phyloP scores from a whole-genome alignment of 345 rosid genomes.

The Lumnitzera littorea region DNA sequence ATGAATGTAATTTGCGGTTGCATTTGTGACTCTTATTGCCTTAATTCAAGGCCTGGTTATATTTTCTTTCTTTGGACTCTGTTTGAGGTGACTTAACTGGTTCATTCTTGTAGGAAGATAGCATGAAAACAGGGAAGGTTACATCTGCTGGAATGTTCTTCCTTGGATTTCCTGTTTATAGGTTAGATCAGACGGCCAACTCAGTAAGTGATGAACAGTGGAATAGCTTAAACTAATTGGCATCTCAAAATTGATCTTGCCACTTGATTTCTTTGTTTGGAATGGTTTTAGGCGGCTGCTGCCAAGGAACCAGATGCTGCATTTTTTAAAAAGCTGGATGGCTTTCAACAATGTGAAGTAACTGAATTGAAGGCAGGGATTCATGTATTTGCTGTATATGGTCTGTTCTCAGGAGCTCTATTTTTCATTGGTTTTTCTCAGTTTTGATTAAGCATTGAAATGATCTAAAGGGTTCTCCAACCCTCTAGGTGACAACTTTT shows the following conservation, averaged over 20 bases:
- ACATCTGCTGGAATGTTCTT: constrained; percentile 98
- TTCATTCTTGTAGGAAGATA: constrained; percentile 59
- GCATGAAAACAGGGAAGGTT: constrained; percentile 72
- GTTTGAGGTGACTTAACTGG: too few relatives aligned
- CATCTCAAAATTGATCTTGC: constrained; percentile 1
- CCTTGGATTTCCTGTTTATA: constrained; percentile 92
- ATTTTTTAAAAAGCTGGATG: constrained; percentile 88
- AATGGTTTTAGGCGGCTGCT: constrained; percentile 50
- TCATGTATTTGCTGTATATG: constrained; percentile 92
- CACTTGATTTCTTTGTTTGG: background rate
- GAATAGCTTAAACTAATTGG: background rate
- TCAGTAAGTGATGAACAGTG: constrained; percentile 41
- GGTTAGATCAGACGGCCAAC: constrained; percentile 69
- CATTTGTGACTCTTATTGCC: too few relatives aligned
- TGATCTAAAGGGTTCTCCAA: constrained; percentile 10
- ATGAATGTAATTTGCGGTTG: too few relatives aligned
- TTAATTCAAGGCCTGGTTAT: too few relatives aligned
- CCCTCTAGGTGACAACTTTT: constrained; percentile 86
- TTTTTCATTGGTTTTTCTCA: constrained; percentile 10
- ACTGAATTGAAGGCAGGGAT: constrained; percentile 81
- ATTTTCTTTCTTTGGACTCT: too few relatives aligned
- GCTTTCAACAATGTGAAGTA: constrained; percentile 94
- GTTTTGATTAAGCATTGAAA: constrained; percentile 3
- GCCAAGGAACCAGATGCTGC: constrained; percentile 90
- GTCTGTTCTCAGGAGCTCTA: constrained; percentile 34